Conservation (phyloP, 495 filamentous ascomycete genomes). For the Aspergillus carlsbadensis region DNA sequence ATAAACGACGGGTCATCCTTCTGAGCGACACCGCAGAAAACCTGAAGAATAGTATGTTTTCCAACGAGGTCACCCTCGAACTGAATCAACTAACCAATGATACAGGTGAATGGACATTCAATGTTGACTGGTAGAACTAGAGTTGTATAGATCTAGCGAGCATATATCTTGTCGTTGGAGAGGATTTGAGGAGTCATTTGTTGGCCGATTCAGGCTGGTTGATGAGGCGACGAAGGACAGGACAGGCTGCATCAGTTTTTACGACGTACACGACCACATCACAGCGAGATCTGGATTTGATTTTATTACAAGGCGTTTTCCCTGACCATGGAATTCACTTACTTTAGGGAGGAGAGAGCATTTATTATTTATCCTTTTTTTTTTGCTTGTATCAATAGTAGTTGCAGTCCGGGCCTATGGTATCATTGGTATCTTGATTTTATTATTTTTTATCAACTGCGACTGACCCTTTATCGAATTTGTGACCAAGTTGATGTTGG, state of each 20-base stretch:
- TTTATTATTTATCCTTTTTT: slow-evolving; percentile 2
- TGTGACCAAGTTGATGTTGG: neutral
- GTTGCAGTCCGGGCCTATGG: too few relatives aligned
- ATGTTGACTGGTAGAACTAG: slow-evolving; percentile 40
- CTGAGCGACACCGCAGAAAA: slow-evolving; percentile 90
- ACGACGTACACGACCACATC: slow-evolving; percentile 37
- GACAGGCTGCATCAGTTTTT: slow-evolving; percentile 26
- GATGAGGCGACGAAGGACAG: neutral
- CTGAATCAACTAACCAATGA: neutral
- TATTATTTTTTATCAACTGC: too few relatives aligned
- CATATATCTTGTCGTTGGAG: neutral
- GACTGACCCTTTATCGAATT: too few relatives aligned
- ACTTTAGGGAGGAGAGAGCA: neutral
- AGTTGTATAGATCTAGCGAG: slow-evolving; percentile 16
- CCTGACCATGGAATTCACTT: neutral
- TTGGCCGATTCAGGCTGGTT: neutral
- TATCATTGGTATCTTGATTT: too few relatives aligned
- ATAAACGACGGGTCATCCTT: slow-evolving; percentile 83
- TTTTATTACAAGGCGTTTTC: slow-evolving; percentile 16
- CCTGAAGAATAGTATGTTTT: slow-evolving; percentile 73
- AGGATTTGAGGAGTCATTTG: neutral
- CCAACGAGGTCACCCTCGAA: too few relatives aligned
- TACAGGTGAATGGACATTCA: slow-evolving; percentile 46
- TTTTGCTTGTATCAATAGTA: neutral
- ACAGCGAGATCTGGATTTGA: slow-evolving; percentile 22